These are phyloP conservation scores for Halophytophthora polymorphica DNA, from an alignment of 352 stramenopile genomes.

Conservation along the genomic window DNA sequence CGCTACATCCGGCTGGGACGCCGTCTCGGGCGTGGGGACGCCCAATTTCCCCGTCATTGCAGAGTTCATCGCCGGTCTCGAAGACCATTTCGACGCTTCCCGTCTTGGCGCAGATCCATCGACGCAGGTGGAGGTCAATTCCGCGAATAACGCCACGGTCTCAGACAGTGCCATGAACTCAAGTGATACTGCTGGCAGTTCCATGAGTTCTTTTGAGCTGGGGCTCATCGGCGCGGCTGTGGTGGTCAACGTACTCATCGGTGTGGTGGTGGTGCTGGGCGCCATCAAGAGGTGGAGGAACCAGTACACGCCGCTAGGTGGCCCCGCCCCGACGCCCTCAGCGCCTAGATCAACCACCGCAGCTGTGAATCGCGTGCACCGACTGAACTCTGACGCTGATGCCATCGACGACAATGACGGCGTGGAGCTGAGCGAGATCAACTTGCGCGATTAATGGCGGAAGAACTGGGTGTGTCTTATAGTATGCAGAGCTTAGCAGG, in stretches of 20 bases:
- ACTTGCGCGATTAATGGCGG: slow-evolving; percentile 30
- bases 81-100: slow-evolving; percentile 51
- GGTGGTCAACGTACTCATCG: slow-evolving; percentile 26
- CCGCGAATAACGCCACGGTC: slow-evolving; percentile 9
- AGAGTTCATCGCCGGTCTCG: slow-evolving; percentile 47
- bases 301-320: slow-evolving; percentile 51
- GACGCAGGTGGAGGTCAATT: slow-evolving; percentile 4
- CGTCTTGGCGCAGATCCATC: slow-evolving; percentile 11
- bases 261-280: slow-evolving; percentile 31
- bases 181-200: slow-evolving; percentile 4
- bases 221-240: slow-evolving; percentile 32
- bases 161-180: neutral
- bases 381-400: slow-evolving; percentile 23
- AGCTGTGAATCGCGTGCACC: slow-evolving; percentile 7
- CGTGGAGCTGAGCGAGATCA: slow-evolving; percentile 57
- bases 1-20: slow-evolving; percentile 85
- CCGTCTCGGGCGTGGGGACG: slow-evolving; percentile 79
- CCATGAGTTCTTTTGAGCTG: slow-evolving; percentile 35
- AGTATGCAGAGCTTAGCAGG: neutral
- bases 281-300: slow-evolving; percentile 54
- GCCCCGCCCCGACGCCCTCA: slow-evolving; percentile 11
- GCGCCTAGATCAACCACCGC: slow-evolving; percentile 13
- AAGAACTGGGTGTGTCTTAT: neutral
- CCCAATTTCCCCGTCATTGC: slow-evolving; percentile 77
- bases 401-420: slow-evolving; percentile 20